Evolutionary conservation across 352 stramenopile genomes (phyloP).

Genomic region (Phytopythium mirpurense): DNA sequence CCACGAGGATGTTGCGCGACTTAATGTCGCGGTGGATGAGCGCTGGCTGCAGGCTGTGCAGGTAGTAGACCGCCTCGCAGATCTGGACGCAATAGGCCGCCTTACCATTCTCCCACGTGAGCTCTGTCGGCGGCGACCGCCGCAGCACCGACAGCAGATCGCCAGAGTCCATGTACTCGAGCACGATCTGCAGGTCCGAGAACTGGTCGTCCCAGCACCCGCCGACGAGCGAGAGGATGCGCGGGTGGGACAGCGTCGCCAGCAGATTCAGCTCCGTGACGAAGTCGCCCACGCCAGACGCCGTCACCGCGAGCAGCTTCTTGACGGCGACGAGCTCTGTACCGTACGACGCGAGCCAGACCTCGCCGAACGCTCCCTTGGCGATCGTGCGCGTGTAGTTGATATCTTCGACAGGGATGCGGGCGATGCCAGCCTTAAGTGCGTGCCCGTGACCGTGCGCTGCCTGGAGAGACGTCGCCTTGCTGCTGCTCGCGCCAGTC

Average conservation of each 20-base stretch:
- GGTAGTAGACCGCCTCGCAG: constrained; percentile 82
- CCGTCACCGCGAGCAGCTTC: constrained; percentile 64
- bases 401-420: constrained; percentile 60
- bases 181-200: constrained; percentile 70
- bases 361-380: constrained; percentile 76
- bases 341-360: constrained; percentile 69
- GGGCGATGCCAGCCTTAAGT: constrained; percentile 45
- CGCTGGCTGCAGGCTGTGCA: constrained; percentile 82
- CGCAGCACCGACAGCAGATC: constrained; percentile 63
- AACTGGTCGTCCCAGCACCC: constrained; percentile 69
- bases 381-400: constrained; percentile 78
- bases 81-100: constrained; percentile 71
- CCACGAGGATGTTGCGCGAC: constrained; percentile 88
- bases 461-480: neutral
- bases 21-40: constrained; percentile 92
- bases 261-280: constrained; percentile 82
- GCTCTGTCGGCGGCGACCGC: constrained; percentile 26
- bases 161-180: constrained; percentile 77
- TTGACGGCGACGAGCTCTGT: constrained; percentile 76
- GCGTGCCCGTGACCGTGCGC: neutral
- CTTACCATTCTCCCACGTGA: constrained; percentile 63
- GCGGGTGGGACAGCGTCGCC: constrained; percentile 60
- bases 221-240: constrained; percentile 67
- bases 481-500: neutral
- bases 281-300: constrained; percentile 56